These are phyloP conservation scores for Penicillium argentinense DNA, from an alignment of 495 filamentous ascomycete species.

Conservation along the genomic window DNA sequence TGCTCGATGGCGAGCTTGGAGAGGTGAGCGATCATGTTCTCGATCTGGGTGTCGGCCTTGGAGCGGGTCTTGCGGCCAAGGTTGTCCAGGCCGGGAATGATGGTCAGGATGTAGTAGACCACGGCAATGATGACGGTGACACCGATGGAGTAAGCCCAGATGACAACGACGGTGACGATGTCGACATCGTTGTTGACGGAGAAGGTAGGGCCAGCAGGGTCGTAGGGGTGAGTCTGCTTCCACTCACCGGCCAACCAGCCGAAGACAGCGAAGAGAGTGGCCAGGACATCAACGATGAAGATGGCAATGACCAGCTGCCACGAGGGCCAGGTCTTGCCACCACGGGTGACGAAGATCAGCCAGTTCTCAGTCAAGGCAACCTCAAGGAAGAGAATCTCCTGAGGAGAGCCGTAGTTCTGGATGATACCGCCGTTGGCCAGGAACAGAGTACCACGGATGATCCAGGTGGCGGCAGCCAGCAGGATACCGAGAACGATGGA, in stretches of 20 bases:
- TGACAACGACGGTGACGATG: constrained; percentile 75
- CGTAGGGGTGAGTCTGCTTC: constrained; percentile 43
- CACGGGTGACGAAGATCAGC: constrained; percentile 78
- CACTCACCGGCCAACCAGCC: constrained; percentile 61
- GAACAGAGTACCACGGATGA: constrained; percentile 66
- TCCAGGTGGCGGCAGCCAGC: constrained; percentile 67
- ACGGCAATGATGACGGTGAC: constrained; percentile 77
- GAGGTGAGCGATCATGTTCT: constrained; percentile 76
- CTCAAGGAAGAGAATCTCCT: constrained; percentile 74
- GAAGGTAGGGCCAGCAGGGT: constrained; percentile 40
- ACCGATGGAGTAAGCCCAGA: constrained; percentile 78
- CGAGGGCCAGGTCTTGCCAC: constrained; percentile 67
- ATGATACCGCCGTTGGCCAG: constrained; percentile 68
- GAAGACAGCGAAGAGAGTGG: constrained; percentile 72
- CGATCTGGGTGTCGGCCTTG: constrained; percentile 71
- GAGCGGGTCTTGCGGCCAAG: constrained; percentile 77
- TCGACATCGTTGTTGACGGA: constrained; percentile 61
- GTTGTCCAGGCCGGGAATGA: constrained; percentile 67
- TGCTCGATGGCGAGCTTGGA: constrained; percentile 75
- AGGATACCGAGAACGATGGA: constrained; percentile 64
- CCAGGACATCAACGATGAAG: constrained; percentile 66
- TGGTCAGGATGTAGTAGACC: constrained; percentile 72
- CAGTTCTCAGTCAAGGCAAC: constrained; percentile 75
- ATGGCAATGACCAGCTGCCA: constrained; percentile 73
- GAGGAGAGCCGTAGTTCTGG: constrained; percentile 69